Evolutionary conservation across 371 early-diverging fungal genomes (phyloP), one percentile per base, ranked within the genome.

Genomic region (Mortierella sp.): DNA sequence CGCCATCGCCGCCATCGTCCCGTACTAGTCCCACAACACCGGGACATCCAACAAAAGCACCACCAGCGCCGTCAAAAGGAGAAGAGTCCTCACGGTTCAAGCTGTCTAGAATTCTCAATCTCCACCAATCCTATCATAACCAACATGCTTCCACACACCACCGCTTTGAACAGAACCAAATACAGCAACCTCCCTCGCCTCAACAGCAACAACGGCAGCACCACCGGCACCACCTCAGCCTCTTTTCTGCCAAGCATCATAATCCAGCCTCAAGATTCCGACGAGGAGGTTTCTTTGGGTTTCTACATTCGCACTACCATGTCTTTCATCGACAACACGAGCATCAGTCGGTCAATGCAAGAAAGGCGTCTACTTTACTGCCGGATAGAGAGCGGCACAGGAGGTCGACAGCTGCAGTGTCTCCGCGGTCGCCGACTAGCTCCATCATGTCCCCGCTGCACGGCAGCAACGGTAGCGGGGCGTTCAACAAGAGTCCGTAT

Each of bases 281-380:
- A 24, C 60, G 69, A 48, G 59, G 78, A 11, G 64, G 56, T 9
- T 68, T 75, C 32, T 52, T 76, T 53, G 62, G 66, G 2, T 76
- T 70, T 41, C 49, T 76, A 23, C 70, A 76, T 27, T 70, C 78
- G 7, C 70, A 76, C n/a, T 76, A 76, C 19, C 70, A 69, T 64
- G 61, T 52, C 17, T 61, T 76, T 17, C 78, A 76, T 42, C 64
- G 56, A 12, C 70, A 56, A 4, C 42, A 53, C 4, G 48, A 32
- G 2, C 53, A 60, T 5, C 39, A 53, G 8, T 31, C 32, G 2
- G 15, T 14, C 46, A 19, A 14, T n/a, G 32, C n/a, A 11, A 48
- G 15, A 14, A 46, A 54, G 15, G 50, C 39, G 34, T 34, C 30
- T 24, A 31, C 30, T 15, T 6, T 2, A 2, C 24, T 23, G 14